Base-by-base conservation (phyloP, 768 basidiomycete genomes). In the Termitomyces sp. region DNA sequence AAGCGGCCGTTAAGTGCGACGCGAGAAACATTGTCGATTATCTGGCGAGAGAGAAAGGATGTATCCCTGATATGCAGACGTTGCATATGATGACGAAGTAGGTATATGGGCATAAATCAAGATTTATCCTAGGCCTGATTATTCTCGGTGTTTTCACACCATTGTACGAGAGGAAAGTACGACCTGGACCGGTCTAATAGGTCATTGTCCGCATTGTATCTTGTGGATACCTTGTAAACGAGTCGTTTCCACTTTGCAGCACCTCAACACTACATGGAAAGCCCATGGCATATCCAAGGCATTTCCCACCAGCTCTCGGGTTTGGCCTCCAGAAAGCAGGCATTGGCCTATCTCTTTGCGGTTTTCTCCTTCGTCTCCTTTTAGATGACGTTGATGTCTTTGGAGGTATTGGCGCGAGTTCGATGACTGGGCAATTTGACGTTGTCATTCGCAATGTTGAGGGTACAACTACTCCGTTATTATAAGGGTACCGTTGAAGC, bases 11-110 rank as follows among this genome's bases (percentile, higher is more conserved):
- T 13, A 81, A 78, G 63, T 76, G 74, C 56, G 76, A 82, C 51
- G 89, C 90, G 7, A 75, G 77, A 54, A 85, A 90, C 58, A 87
- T 94, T 39, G 81, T 84, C 52, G 75, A 87, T 51, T 94, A 90
- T 65, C 72, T 94, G 29, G 81, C 79, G 56, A 69, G 71, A 47
- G 88, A 90, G 68, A 90, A 89, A 70, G 83, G 84, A 10, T 84
- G 85, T 62, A 72, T 90, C 36, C 90, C 90, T 0, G 86, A 90
- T 66, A 81, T 90, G 70, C 79, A 83, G 65, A 89, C 89, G 0
- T 68, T 87, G 37, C 68, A 57, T 50, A 58, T 66, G 63, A 68
- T 68, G 59, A 52, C 45, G 41, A 45, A 45, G 48, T 59, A 52
- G 33, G 29, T 6, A 52, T 41, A 52, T 28, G 8, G 5, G 29